Evolutionary conservation across 2,329 filamentous ascomycete genomes (phyloP).

Genomic region (Hymenoscyphus infarciens): DNA sequence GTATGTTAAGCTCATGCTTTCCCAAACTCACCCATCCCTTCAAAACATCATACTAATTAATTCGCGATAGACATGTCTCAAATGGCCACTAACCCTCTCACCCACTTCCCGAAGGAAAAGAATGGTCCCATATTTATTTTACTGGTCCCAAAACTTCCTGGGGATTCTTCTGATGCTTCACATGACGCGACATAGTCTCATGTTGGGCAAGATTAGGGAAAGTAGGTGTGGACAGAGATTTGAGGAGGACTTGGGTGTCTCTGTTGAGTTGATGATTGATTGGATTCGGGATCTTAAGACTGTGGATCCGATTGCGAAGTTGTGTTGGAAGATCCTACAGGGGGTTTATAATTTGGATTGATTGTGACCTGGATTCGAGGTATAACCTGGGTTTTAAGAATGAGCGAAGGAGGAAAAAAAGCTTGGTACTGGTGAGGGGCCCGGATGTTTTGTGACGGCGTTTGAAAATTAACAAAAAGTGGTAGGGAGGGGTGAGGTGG

Average conservation of each 20-base stretch:
- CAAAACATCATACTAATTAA: conserved; percentile 5
- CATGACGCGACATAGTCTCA: conserved; percentile 49
- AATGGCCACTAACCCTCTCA: conserved; percentile 58
- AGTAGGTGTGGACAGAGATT: conserved; percentile 47
- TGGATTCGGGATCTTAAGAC: conserved; percentile 57
- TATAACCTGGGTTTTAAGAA: neutral
- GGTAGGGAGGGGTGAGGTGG: no score
- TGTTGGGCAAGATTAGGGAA: conserved; percentile 47
- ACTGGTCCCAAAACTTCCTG: conserved; percentile 60
- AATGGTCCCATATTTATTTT: conserved; percentile 55
- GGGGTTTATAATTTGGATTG: conserved; percentile 29
- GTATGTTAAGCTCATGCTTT: no score
- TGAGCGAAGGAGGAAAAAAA: neutral
- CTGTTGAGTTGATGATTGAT: conserved; percentile 51
- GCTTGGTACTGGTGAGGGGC: neutral
- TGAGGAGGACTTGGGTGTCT: conserved; percentile 48
- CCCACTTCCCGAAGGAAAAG: conserved; percentile 55
- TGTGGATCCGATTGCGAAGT: conserved; percentile 51
- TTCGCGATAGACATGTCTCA: conserved; percentile 44
- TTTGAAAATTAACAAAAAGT: no score
- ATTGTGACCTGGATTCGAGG: neutral
- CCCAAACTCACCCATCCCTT: no score
- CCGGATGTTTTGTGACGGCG: no score
- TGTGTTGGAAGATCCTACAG: conserved; percentile 38
- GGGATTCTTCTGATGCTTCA: conserved; percentile 55